Percentiles rank a stretch among this genome's conserved stretches.
phyloP scores from a whole-genome alignment of 805 yeast species.

The Candida ovalis region DNA sequence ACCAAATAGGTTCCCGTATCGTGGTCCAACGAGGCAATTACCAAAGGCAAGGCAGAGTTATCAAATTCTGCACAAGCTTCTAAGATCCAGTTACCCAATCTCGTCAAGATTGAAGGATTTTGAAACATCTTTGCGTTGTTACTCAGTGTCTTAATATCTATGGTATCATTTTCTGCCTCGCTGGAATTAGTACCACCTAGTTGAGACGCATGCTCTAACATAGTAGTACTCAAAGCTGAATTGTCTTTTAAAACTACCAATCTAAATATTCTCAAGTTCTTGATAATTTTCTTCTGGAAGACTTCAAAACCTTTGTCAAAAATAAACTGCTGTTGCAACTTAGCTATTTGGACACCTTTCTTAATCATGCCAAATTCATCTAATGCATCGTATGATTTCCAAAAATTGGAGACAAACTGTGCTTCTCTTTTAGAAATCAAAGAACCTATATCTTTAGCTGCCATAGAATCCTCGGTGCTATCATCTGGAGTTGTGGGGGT shows the following conservation, averaged over 20 bases:
- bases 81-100: conserved; percentile 86
- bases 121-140: conserved; percentile 74
- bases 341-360: conserved; percentile 83
- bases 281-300: conserved; percentile 75
- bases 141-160: conserved; percentile 30
- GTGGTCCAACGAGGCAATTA: conserved; percentile 77
- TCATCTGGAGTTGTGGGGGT: conserved; percentile 18
- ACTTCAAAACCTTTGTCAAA: conserved; percentile 89
- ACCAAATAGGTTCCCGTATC: conserved; percentile 76
- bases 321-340: conserved; percentile 72
- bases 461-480: conserved; percentile 21
- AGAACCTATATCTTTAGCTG: conserved; percentile 23
- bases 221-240: conserved; percentile 18
- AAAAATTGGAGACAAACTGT: conserved; percentile 39
- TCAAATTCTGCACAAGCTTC: conserved; percentile 86
- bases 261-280: conserved; percentile 74
- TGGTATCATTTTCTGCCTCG: conserved; percentile 24
- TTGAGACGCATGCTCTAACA: conserved; percentile 5
- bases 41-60: conserved; percentile 67
- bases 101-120: conserved; percentile 80
- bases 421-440: conserved; percentile 28
- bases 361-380: conserved; percentile 47
- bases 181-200: conserved; percentile 2
- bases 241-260: conserved; percentile 85
- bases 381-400: conserved; percentile 58